Evolutionary conservation across 176 grass and related monocot species (phyloP).

Genomic region (Areca catechu): DNA sequence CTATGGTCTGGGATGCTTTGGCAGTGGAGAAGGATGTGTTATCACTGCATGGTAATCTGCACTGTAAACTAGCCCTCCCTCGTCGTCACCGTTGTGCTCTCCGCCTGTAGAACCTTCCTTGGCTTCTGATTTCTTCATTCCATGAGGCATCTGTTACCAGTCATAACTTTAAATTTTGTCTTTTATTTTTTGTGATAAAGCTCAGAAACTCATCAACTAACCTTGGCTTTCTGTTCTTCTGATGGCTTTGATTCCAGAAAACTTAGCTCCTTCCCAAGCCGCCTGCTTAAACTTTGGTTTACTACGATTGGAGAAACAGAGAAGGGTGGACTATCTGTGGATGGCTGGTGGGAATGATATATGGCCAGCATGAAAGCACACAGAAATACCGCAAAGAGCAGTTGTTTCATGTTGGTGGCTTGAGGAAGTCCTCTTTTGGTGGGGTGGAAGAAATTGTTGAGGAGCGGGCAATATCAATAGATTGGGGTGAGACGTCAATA

Average conservation of each 20-base stretch:
- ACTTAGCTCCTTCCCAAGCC: too few species aligned
- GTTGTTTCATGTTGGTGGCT: slow-evolving; percentile 3
- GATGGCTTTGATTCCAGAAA: too few species aligned
- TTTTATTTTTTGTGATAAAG: background rate
- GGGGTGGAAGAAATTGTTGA: background rate
- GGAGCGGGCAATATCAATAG: background rate
- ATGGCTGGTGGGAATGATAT: background rate
- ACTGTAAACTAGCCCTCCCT: background rate
- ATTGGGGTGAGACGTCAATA: background rate
- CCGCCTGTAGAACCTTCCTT: background rate
- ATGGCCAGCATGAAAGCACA: background rate
- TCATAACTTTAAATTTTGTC: too few species aligned
- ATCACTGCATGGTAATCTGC: slow-evolving; percentile 6
- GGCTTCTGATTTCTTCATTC: background rate
- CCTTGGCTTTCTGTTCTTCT: too few species aligned
- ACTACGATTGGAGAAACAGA: background rate
- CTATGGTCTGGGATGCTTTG: slow-evolving; percentile 6
- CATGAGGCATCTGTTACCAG: background rate
- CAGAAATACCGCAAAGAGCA: background rate
- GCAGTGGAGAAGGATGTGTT: slow-evolving; percentile 5
- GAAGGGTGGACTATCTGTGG: too few species aligned
- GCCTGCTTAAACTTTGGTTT: background rate
- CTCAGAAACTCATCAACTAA: background rate
- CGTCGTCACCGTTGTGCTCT: background rate
- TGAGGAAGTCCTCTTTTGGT: too few species aligned